phyloP scores from a whole-genome alignment of 495 filamentous ascomycete genomes.

The Pseudevernia furfuracea region DNA sequence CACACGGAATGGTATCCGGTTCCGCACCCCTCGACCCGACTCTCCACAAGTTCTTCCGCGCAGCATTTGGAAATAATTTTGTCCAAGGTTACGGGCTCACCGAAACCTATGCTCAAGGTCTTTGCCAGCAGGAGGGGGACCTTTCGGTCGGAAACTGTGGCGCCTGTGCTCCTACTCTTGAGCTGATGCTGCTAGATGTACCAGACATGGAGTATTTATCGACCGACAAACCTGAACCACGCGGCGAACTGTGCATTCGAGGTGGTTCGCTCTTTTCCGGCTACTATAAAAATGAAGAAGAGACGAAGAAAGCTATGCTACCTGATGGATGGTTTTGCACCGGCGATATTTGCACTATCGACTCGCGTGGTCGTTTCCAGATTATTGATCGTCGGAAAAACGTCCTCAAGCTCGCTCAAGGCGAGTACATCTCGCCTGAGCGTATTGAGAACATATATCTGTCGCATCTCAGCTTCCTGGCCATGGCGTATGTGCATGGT shows the following conservation, averaged over 20 bases:
- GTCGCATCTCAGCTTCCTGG: constrained; percentile 65
- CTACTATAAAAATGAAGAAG: constrained; percentile 82
- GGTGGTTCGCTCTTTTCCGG: constrained; percentile 69
- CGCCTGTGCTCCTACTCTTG: constrained; percentile 53
- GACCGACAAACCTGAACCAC: constrained; percentile 85
- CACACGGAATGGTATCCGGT: constrained; percentile 71
- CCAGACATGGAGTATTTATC: constrained; percentile 93
- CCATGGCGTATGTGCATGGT: constrained; percentile 83
- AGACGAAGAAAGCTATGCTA: constrained; percentile 74
- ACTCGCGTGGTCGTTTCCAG: constrained; percentile 76
- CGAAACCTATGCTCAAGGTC: constrained; percentile 78
- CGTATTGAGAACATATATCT: constrained; percentile 92
- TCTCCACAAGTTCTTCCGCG: constrained; percentile 81
- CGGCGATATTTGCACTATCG: constrained; percentile 79
- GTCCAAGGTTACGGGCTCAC: constrained; percentile 90
- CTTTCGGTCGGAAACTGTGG: constrained; percentile 77
- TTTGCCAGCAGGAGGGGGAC: constrained; percentile 62
- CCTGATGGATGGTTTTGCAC: constrained; percentile 96
- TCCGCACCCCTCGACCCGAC: constrained; percentile 85
- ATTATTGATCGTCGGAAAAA: constrained; percentile 98
- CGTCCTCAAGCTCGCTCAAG: constrained; percentile 93
- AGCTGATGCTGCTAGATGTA: constrained; percentile 76
- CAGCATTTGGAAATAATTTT: constrained; percentile 71
- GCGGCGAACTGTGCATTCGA: constrained; percentile 82
- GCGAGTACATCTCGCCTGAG: constrained; percentile 97